Base-by-base conservation (phyloP, 2,329 filamentous ascomycete genomes). In the Calonectria fujianensis region DNA sequence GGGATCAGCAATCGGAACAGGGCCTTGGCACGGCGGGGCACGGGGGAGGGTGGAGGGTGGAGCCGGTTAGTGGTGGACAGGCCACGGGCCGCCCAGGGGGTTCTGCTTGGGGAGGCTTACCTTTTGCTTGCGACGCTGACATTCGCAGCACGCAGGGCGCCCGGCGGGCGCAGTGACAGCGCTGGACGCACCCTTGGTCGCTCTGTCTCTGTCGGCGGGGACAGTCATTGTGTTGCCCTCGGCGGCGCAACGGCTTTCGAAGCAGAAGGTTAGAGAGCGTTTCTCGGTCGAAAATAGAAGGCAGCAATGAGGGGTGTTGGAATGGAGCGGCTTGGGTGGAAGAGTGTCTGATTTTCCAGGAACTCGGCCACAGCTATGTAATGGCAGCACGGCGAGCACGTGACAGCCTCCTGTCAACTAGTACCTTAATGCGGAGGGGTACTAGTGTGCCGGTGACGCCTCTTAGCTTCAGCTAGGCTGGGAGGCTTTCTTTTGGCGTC, bases 121-220 rank as follows among this genome's bases (percentile, higher is more conserved):
- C 80, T 83, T 86, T 80, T 86, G 85, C 78, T 86, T 86, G 66
- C 85, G 84, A 24, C 85, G 82, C 64, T 82, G 79, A 71, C 85
- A 89, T 78, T 88, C 87, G 8, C 85, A 85, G 75, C 87, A 89
- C 48, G 87, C 86, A 32, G 83, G 77, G 52, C 83, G 82, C 57
- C 31, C 31, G 6, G 41, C 10, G 41, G 41, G 7, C 41, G 18
- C 41, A 18, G 35, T 39, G 35, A 61, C 35, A 20, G 31, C 13
- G 45, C n/a, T 48, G 45, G 45, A 4, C 20, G 45, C 45, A 39
- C 24, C 57, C 57, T 61, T 39, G 35, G 35, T 1, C 2, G 35
- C 5, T 41, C 37, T 61, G 13, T 41, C 35, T 41, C 27, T 61
- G 24, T 61, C 57, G 35, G 35, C 57, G 4, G 35, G 5, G n/a